phyloP scores from a whole-genome alignment of 306 rosid genomes.

The Adenanthera pavonina region DNA sequence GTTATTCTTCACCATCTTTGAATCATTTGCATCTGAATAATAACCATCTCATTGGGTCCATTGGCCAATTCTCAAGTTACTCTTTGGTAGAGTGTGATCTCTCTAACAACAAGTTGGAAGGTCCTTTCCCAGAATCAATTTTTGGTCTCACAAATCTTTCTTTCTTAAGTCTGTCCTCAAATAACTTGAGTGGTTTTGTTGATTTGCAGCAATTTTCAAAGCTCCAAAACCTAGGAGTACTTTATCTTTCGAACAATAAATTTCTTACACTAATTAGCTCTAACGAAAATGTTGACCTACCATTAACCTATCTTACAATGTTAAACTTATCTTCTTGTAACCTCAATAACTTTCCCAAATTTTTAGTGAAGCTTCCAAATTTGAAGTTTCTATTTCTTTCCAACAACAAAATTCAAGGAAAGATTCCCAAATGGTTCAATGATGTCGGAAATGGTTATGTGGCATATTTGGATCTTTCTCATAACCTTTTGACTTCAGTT shows the following conservation, averaged over 20 bases:
- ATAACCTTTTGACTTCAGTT: slow-evolving; percentile 19
- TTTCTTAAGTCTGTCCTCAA: not conserved
- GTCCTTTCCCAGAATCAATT: slow-evolving; percentile 7
- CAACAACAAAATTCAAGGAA: not conserved
- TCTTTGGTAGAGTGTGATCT: not conserved
- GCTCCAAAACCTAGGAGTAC: not conserved
- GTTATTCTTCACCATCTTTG: not conserved
- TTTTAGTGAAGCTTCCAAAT: not conserved
- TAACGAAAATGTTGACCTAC: not conserved
- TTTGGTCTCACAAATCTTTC: slow-evolving; percentile 24
- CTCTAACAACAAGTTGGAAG: not conserved
- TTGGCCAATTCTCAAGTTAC: not conserved
- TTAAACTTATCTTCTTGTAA: slow-evolving; percentile 22
- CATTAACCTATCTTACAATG: not conserved
- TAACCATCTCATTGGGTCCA: not conserved
- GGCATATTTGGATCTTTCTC: not conserved
- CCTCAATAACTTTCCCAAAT: slow-evolving; percentile 25
- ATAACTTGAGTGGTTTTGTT: slow-evolving; percentile 31
- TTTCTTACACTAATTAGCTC: not conserved
- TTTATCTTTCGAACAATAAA: slow-evolving; percentile 9
- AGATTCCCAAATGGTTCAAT: slow-evolving; percentile 2
- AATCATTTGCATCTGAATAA: not conserved
- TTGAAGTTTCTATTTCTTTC: not conserved
- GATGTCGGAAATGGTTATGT: slow-evolving; percentile 10
- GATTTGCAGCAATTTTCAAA: not conserved